Base-by-base conservation (phyloP, 192 early-diverging fungal species). In the Backusella mclennaniae region DNA sequence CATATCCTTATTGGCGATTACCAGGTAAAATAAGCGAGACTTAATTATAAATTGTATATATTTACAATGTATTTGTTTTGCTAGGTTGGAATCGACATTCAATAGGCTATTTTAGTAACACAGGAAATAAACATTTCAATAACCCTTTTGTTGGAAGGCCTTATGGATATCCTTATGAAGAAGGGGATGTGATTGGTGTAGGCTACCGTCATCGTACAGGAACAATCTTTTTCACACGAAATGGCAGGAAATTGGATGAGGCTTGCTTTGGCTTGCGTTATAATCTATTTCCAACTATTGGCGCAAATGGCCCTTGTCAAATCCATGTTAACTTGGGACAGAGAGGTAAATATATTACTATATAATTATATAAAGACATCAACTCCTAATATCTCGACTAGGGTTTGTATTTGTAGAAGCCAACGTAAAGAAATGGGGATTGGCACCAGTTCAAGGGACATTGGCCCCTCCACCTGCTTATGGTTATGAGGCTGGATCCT, bases 371-470 rank as follows among this genome's bases (percentile, higher is more conserved):
- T 26, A 8, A 21, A 3, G 9, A 11, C 4, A 26, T 3, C 12
- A 31, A 12, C 8, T 2, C 21, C 21, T 29, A 31, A 31, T 15
- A 9, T 35, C 3, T 35, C 1, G n/a, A n/a, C 3, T 87, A 35
- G 93, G 93, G 12, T 94, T 93, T 82, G 92, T 94, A 11, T 94
- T 93, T 85, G 88, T 94, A 12, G 93, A 94, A 73, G 93, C 93
- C 49, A 94, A 94, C 74, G 92, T 94, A 36, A 94, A 94, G 83
- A 90, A 91, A 66, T 94, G 92, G 92, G 92, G 92, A 0, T 79
- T 94, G n/a, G 92, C 91, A 1, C 91, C 92, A 6, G 80, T 89
- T 7, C 87, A 90, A 77, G 93, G 93, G 67, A 84, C 91, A 1
- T 75, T 89, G 38, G 83, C 83, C 41, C 93, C 93, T 38, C 93